phyloP scores from a whole-genome alignment of 2,329 filamentous ascomycete species.

The Cordyceps cicadae region DNA sequence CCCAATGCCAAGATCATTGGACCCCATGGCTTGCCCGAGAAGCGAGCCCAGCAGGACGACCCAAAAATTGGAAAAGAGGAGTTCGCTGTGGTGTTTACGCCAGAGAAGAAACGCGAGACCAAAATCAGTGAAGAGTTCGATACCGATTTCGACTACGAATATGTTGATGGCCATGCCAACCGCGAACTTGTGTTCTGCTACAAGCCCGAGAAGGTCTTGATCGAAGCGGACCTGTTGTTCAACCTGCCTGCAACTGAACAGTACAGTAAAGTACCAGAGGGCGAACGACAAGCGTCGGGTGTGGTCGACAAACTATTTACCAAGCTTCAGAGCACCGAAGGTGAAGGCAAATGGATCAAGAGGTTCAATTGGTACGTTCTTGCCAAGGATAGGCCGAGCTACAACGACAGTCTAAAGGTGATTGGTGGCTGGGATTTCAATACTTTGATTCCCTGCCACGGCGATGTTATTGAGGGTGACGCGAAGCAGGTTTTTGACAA shows the following conservation, averaged over 20 bases:
- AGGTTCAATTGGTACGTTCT: conserved; percentile 73
- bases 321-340: conserved; percentile 51
- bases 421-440: conserved; percentile 80
- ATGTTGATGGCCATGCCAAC: conserved; percentile 70
- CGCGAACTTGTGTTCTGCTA: conserved; percentile 85
- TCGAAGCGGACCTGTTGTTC: conserved; percentile 87
- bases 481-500: conserved; percentile 71
- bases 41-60: conserved; percentile 55
- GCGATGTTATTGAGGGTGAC: conserved; percentile 69
- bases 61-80: conserved; percentile 39
- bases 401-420: conserved; percentile 57
- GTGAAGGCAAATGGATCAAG: conserved; percentile 66
- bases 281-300: conserved; percentile 24
- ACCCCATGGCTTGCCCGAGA: conserved; percentile 74
- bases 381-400: conserved; percentile 56
- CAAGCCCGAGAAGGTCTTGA: conserved; percentile 67
- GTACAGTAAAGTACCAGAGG: conserved; percentile 58
- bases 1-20: conserved; percentile 74
- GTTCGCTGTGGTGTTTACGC: conserved; percentile 62
- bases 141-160: conserved; percentile 77
- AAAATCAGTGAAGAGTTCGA: conserved; percentile 72
- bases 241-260: conserved; percentile 85
- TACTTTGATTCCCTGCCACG: conserved; percentile 83
- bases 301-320: conserved; percentile 36
- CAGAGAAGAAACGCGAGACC: conserved; percentile 41